phyloP scores from a whole-genome alignment of 345 rosid genomes.

The Barbarea vulgaris region DNA sequence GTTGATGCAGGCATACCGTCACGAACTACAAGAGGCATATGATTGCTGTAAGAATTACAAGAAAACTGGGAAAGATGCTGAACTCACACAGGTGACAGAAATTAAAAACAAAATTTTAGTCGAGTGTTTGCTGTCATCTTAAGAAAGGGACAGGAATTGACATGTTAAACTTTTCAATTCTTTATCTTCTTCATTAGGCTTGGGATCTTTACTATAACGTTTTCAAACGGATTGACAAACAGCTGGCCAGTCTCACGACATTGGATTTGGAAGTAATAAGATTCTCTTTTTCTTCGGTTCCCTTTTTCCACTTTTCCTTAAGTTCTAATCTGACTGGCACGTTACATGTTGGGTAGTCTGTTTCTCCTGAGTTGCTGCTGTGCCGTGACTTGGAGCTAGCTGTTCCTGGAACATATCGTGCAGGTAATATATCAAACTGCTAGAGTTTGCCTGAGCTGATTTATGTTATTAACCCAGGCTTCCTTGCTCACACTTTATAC shows the following conservation, averaged over 20 bases:
- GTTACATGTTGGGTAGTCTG: conserved; percentile 60
- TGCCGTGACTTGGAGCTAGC: conserved; percentile 95
- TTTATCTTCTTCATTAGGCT: conserved; percentile 65
- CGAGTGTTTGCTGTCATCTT: conserved; percentile 22
- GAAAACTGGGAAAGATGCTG: conserved; percentile 91
- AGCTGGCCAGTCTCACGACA: conserved; percentile 86
- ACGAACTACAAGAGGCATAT: conserved; percentile 83
- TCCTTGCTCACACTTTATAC: conserved; percentile 9
- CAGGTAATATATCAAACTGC: conserved; percentile 54
- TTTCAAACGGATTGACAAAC: conserved; percentile 94
- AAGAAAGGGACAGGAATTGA: conserved; percentile 15
- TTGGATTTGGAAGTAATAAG: conserved; percentile 84
- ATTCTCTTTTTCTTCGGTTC: conserved; percentile 25
- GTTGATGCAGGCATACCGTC: conserved; percentile 78
- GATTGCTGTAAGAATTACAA: conserved; percentile 92
- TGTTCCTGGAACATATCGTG: conserved; percentile 95
- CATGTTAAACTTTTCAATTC: conserved; percentile 12
- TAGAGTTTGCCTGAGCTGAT: conserved; percentile 27
- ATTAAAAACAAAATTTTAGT: not conserved
- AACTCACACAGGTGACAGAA: conserved; percentile 81
- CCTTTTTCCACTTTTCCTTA: conserved; percentile 9
- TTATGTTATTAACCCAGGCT: conserved; percentile 11
- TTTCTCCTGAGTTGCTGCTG: conserved; percentile 89
- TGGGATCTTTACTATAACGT: conserved; percentile 99
- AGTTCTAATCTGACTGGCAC: conserved; percentile 19